These are phyloP conservation scores for Globisporangium orthogonon DNA, from an alignment of 352 stramenopile genomes.

Conservation along the genomic window DNA sequence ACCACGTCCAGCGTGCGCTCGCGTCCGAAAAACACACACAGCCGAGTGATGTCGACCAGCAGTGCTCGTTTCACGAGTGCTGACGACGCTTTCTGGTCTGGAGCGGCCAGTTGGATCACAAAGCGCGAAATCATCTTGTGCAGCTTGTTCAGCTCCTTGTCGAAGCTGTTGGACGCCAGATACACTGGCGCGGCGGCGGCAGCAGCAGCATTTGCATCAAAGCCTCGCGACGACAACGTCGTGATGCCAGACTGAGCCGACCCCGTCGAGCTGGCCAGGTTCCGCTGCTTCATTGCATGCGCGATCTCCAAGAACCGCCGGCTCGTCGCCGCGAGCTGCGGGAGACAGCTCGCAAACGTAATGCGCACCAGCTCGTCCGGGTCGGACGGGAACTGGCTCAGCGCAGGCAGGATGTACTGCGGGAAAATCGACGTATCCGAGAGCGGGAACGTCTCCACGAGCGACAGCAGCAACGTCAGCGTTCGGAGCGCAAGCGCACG, in stretches of 20 bases:
- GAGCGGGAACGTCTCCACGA: conserved; percentile 90
- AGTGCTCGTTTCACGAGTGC: conserved; percentile 92
- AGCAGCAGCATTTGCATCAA: conserved; percentile 17
- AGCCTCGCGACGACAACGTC: conserved; percentile 29
- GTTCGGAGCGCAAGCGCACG: conserved; percentile 87
- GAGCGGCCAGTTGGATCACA: conserved; percentile 91
- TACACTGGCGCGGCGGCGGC: conserved; percentile 24
- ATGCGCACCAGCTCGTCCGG: conserved; percentile 91
- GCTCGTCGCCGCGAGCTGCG: conserved; percentile 89
- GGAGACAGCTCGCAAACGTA: conserved; percentile 93
- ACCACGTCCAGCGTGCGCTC: conserved; percentile 94
- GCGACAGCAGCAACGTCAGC: conserved; percentile 84
- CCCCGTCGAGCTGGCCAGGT: conserved; percentile 31
- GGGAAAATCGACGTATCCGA: conserved; percentile 96
- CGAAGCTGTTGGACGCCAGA: conserved; percentile 85
- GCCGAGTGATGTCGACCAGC: conserved; percentile 91
- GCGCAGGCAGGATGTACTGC: conserved; percentile 94
- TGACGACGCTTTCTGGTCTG: conserved; percentile 85
- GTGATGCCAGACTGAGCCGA: conserved; percentile 17
- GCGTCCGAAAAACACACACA: conserved; percentile 96
- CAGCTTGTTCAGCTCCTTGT: conserved; percentile 88
- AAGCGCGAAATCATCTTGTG: conserved; percentile 93
- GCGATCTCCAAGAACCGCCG: conserved; percentile 93
- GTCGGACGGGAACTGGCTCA: conserved; percentile 88
- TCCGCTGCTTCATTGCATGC: conserved; percentile 80